Evolutionary conservation across 768 basidiomycete species (phyloP).

Genomic region (Tulasnella sp.): DNA sequence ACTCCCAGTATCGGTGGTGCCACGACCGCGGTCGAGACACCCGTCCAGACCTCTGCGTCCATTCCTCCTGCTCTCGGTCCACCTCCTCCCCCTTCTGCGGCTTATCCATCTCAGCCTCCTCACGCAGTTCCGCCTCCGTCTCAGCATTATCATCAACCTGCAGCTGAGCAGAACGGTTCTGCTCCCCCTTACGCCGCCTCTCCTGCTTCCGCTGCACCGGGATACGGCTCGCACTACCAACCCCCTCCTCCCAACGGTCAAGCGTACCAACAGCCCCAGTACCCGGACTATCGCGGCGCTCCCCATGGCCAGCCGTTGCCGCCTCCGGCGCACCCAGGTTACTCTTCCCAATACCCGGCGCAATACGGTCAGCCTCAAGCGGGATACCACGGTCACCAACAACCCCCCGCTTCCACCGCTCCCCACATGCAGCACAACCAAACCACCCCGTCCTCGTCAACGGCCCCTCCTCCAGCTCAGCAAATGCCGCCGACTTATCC

Average conservation of each 20-base stretch:
- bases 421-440: not conserved
- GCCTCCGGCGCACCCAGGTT: not conserved
- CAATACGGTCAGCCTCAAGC: constrained; percentile 5
- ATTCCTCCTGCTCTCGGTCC: not conserved
- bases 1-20: constrained; percentile 7
- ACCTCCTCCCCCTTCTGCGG: not conserved
- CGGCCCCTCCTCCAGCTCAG: constrained; percentile 6
- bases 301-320: not conserved
- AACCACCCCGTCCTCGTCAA: not conserved
- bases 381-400: not conserved
- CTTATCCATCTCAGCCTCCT: not conserved
- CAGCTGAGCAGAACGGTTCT: not conserved
- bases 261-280: not conserved
- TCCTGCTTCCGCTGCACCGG: not conserved
- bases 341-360: not conserved
- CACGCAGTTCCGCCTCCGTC: constrained; percentile 4
- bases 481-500: not conserved
- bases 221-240: not conserved
- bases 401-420: constrained; percentile 10
- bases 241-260: not conserved
- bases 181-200: constrained; percentile 5
- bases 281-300: not conserved
- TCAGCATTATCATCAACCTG: constrained; percentile 3
- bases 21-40: constrained; percentile 1
- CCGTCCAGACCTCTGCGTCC: constrained; percentile 3